phyloP scores from a whole-genome alignment of 306 rosid species.

The Lotus japonicus region DNA sequence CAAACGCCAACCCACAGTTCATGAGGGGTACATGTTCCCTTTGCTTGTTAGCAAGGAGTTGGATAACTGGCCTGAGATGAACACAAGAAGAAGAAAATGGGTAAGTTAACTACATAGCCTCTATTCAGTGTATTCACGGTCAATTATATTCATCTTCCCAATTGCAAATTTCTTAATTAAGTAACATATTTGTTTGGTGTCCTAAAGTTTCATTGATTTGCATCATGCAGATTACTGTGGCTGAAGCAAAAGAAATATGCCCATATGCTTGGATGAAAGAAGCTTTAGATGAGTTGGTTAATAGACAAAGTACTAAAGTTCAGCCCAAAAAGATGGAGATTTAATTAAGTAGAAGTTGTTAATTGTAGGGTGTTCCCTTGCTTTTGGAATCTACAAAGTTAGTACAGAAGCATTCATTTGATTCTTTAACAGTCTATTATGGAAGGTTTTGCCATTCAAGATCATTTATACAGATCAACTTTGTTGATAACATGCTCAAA shows the following conservation, averaged over 20 bases:
- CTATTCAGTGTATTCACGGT: not conserved
- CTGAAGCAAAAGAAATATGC: constrained; percentile 73
- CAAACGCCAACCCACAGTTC: constrained; percentile 58
- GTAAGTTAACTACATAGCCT: constrained; percentile 34
- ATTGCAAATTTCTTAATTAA: not conserved
- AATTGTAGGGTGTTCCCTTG: constrained; percentile 14
- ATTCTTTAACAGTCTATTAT: constrained; percentile 25
- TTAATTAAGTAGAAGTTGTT: constrained; percentile 17
- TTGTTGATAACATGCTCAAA: too few relatives aligned
- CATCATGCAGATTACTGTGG: constrained; percentile 59
- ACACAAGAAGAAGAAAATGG: constrained; percentile 61
- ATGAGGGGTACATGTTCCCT: constrained; percentile 77
- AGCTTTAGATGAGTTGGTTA: constrained; percentile 58
- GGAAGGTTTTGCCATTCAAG: too few relatives aligned
- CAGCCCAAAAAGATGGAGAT: not conserved
- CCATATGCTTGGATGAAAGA: constrained; percentile 89
- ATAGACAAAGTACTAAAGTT: constrained; percentile 33
- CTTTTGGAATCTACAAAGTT: constrained; percentile 22
- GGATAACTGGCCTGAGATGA: constrained; percentile 80
- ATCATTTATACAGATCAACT: too few relatives aligned
- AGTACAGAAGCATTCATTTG: constrained; percentile 13
- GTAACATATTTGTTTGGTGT: constrained; percentile 8
- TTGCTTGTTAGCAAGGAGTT: constrained; percentile 57
- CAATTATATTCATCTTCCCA: not conserved
- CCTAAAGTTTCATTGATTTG: constrained; percentile 25